These are phyloP conservation scores for Lonicera japonica DNA, from an alignment of 129 eudicot species.

Conservation along the genomic window DNA sequence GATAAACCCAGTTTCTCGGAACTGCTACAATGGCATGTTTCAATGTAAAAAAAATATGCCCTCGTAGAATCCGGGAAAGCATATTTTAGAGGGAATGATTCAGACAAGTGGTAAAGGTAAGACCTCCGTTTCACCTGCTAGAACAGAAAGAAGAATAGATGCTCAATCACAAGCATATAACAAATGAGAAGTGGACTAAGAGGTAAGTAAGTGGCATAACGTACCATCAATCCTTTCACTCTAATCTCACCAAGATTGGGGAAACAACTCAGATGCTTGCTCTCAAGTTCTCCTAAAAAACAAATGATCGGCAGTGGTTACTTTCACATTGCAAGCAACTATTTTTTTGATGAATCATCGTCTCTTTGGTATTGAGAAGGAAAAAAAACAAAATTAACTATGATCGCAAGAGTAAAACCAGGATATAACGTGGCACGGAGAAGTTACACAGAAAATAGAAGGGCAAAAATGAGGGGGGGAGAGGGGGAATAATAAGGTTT, in stretches of 20 bases:
- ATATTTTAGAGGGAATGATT: slow-evolving; percentile 49
- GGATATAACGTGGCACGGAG: no score
- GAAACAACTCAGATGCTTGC: slow-evolving; percentile 43
- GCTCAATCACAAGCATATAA: neutral
- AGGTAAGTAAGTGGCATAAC: slow-evolving; percentile 10
- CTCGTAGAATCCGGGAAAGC: slow-evolving; percentile 38
- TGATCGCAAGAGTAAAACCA: no score
- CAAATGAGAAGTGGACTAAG: neutral
- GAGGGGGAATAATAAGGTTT: no score
- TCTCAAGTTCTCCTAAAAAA: slow-evolving; percentile 54
- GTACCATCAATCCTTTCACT: slow-evolving; percentile 52
- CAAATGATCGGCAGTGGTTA: slow-evolving; percentile 3
- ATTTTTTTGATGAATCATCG: no score
- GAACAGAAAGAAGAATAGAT: slow-evolving; percentile 1
- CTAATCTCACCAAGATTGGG: slow-evolving; percentile 57
- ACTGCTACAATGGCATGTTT: slow-evolving; percentile 15
- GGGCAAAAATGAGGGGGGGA: no score
- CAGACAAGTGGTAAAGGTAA: slow-evolving; percentile 48
- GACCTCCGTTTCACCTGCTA: slow-evolving; percentile 62
- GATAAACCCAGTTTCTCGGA: slow-evolving; percentile 2
- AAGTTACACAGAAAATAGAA: no score
- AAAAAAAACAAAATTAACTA: no score
- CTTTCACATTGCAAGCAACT: no score
- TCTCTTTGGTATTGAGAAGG: no score
- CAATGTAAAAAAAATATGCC: slow-evolving; percentile 39